These are phyloP conservation scores for Cyclotella atomus DNA, from an alignment of 108 stramenopile species.

Conservation along the genomic window DNA sequence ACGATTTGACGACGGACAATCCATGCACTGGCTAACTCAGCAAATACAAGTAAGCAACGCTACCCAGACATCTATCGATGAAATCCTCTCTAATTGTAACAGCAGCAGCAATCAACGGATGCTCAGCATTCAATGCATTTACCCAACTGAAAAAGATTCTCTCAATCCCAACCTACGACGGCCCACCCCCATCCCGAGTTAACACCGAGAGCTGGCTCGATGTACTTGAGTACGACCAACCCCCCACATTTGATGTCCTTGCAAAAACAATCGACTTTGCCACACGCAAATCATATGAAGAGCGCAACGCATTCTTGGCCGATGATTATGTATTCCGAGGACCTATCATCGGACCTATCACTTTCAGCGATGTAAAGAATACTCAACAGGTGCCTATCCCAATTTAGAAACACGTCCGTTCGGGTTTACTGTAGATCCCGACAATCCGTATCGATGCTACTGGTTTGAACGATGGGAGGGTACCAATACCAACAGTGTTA, in stretches of 20 bases:
- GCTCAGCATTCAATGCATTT: constrained; percentile 30
- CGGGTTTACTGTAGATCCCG: constrained; percentile 58
- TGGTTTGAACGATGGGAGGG: constrained; percentile 58
- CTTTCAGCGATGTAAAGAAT: constrained; percentile 25
- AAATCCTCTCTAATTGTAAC: no score
- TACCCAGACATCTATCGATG: no score
- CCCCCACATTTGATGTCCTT: constrained; percentile 42
- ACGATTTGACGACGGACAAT: no score
- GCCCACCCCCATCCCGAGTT: constrained; percentile 25
- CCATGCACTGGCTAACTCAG: no score
- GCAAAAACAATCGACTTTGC: constrained; percentile 44
- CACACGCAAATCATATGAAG: constrained; percentile 13
- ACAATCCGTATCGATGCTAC: constrained; percentile 57
- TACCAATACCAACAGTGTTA: constrained; percentile 32
- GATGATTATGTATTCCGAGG: constrained; percentile 56
- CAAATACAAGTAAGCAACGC: no score
- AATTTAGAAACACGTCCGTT: constrained; percentile 38
- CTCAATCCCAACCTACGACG: background rate
- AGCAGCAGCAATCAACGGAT: background rate
- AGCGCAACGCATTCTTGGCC: constrained; percentile 13
- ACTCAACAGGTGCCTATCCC: constrained; percentile 45
- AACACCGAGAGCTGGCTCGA: constrained; percentile 40
- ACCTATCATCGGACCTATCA: constrained; percentile 53
- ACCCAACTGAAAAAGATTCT: constrained; percentile 13
- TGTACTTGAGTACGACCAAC: constrained; percentile 21